These are phyloP conservation scores for Venturia pyrina DNA, from an alignment of 2,329 filamentous ascomycete species.

Conservation along the genomic window DNA sequence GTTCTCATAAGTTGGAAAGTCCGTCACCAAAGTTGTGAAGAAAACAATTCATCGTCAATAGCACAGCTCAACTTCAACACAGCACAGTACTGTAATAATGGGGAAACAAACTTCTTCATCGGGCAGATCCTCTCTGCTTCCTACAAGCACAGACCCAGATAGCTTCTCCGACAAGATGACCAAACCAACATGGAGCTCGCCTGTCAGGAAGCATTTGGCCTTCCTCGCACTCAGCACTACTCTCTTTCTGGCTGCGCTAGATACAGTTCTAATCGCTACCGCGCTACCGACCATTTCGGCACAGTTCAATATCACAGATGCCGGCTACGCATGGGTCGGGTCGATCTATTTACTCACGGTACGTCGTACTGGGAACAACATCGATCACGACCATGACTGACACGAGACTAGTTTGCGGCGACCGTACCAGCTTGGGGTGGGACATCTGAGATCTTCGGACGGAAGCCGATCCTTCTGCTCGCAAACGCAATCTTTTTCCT, in stretches of 20 bases:
- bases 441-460: slow-evolving; percentile 28
- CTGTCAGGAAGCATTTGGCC: neutral
- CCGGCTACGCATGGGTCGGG: slow-evolving; percentile 14
- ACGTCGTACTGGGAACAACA: neutral
- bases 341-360: slow-evolving; percentile 28
- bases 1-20: neutral
- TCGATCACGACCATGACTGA: neutral
- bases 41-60: neutral
- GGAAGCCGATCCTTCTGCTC: slow-evolving; percentile 25
- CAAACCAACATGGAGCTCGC: neutral
- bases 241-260: slow-evolving; percentile 14
- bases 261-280: slow-evolving; percentile 18
- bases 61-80: neutral
- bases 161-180: neutral
- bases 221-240: slow-evolving; percentile 14
- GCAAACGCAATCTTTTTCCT: slow-evolving; percentile 25
- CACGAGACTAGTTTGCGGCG: slow-evolving; percentile 20
- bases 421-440: slow-evolving; percentile 33
- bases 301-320: slow-evolving; percentile 12
- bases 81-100: neutral
- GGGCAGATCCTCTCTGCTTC: neutral
- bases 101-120: neutral
- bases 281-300: slow-evolving; percentile 13
- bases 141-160: neutral
- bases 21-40: neutral